These are phyloP conservation scores for Neckera pumila DNA, from an alignment of 225 moss, liverwort and hornwort genomes.

Conservation along the genomic window DNA sequence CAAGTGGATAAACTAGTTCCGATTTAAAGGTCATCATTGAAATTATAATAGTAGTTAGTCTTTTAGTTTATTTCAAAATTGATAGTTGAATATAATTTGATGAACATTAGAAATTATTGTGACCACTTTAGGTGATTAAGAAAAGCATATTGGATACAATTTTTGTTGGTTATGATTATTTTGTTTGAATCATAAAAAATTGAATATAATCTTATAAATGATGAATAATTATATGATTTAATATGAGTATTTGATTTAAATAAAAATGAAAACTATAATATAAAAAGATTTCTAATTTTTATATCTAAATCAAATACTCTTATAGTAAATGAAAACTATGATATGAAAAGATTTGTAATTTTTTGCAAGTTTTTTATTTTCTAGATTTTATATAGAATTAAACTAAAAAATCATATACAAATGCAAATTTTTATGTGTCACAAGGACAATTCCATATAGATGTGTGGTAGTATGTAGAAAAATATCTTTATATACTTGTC, in stretches of 20 bases:
- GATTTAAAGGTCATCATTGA: not conserved
- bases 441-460: accelerated
- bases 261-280: too few relatives aligned
- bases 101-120: too few relatives aligned
- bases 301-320: too few relatives aligned
- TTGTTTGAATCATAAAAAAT: too few relatives aligned
- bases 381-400: not conserved
- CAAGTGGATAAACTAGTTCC: accelerated
- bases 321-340: too few relatives aligned
- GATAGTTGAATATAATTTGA: not conserved
- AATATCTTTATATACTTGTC: not conserved
- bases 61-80: not conserved
- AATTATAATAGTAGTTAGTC: not conserved
- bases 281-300: too few relatives aligned
- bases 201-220: not conserved
- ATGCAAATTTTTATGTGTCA: not conserved
- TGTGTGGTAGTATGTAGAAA: not conserved
- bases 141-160: too few relatives aligned
- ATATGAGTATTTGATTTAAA: not conserved
- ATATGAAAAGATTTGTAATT: too few relatives aligned
- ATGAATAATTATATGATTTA: not conserved
- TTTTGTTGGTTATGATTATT: too few relatives aligned
- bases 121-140: too few relatives aligned
- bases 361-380: not conserved
- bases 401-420: accelerated